A percentile compares a stretch with the other conserved stretches of the same genome.
These are phyloP conservation scores for Pseudonitzschia pungens DNA, from an alignment of 108 stramenopile species.

Conservation along the genomic window DNA sequence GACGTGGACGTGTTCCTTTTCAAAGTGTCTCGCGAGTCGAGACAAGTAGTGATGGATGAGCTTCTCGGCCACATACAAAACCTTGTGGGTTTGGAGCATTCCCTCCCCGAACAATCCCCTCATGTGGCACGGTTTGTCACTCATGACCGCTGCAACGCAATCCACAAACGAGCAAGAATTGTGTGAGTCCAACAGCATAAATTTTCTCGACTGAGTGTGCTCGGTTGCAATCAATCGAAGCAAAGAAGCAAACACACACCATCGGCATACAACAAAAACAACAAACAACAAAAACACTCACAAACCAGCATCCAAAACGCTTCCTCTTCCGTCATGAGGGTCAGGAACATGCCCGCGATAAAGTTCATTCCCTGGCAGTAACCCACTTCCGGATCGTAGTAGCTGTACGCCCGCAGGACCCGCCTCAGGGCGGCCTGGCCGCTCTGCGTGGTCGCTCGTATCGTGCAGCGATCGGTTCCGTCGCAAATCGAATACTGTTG, in stretches of 20 bases:
- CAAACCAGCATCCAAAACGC: conserved; percentile 85
- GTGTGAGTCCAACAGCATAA: background rate
- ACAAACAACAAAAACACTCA: conserved; percentile 19
- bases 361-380: conserved; percentile 98
- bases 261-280: background rate
- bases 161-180: conserved; percentile 4
- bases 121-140: conserved; percentile 70
- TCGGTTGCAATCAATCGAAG: too few species aligned
- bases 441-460: conserved; percentile 11
- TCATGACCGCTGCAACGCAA: conserved; percentile 65
- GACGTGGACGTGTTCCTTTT: conserved; percentile 79
- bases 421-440: conserved; percentile 81
- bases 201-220: too few species aligned
- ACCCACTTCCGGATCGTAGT: conserved; percentile 83
- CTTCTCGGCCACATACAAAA: conserved; percentile 85
- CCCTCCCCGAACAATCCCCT: conserved; percentile 77
- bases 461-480: background rate
- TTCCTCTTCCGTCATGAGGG: conserved; percentile 77
- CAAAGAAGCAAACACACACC: background rate
- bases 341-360: conserved; percentile 88
- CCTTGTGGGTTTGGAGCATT: conserved; percentile 78
- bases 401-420: conserved; percentile 77
- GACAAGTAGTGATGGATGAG: conserved; percentile 84
- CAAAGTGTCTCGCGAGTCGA: conserved; percentile 74
- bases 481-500: conserved; percentile 3